phyloP scores from a whole-genome alignment of 768 basidiomycete species.

The Mrakia frigida region DNA sequence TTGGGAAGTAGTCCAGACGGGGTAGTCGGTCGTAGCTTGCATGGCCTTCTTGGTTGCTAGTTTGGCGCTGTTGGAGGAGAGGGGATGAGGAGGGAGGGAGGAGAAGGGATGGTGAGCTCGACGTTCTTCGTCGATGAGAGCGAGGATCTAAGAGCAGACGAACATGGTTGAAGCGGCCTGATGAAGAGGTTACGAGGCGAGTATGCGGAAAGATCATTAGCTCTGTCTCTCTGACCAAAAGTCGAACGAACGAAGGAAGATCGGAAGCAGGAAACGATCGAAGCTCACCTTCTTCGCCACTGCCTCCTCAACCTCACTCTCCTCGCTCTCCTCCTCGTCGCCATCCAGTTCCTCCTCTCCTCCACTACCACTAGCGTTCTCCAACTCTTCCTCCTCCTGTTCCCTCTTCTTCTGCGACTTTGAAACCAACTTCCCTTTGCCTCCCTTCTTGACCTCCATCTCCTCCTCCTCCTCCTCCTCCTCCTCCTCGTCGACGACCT shows the following conservation, averaged over 20 bases:
- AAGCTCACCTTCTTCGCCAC: constrained; percentile 9
- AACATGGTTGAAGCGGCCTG: background rate
- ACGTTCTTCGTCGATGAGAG: background rate
- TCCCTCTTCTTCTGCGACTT: background rate
- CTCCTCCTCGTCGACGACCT: no score
- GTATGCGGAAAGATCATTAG: background rate
- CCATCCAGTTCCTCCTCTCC: constrained; percentile 1
- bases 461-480: constrained; percentile 2
- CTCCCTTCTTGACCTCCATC: background rate
- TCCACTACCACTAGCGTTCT: background rate
- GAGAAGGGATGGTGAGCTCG: background rate
- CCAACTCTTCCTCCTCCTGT: background rate
- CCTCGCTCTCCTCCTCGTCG: background rate
- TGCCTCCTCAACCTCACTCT: constrained; percentile 13
- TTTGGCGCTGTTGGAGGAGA: background rate
- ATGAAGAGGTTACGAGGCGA: background rate
- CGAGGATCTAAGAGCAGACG: no score
- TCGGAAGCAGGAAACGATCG: background rate
- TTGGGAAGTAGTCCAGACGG: constrained; percentile 4
- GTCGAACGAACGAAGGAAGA: background rate
- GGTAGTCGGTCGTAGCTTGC: constrained; percentile 4
- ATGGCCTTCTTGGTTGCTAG: constrained; percentile 11
- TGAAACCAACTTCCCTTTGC: constrained; percentile 6
- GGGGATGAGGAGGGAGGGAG: background rate
- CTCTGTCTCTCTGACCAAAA: background rate